Base-by-base conservation (phyloP, 148 eudicot species). In the Amaranthus cruentus region DNA sequence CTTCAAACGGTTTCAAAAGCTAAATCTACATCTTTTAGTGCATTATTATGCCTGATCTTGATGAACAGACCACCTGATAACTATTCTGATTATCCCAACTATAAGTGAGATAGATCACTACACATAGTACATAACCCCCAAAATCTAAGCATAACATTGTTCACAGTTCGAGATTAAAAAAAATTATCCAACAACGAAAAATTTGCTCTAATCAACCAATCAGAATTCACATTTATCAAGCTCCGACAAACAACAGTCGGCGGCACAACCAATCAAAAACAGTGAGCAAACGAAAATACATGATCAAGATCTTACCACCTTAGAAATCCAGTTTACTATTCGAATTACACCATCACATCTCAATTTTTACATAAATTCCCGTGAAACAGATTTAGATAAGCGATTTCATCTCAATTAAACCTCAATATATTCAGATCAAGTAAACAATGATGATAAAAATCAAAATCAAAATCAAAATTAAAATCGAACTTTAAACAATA, bases 241-340 rank as follows among this genome's bases (percentile, higher is more conserved):
- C 52, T 50, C 66, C n/a, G 61, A 11, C 42, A 4, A 42, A 49
- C 59, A 14, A 9, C 6, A 47, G 15, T 54, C n/a, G 46, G 14
- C 58, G 38, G 14, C 58, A 48, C 54, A 5, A 77, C 47, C 46
- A 65, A 63, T 68, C 65, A 60, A 49, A n/a, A n/a, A 51, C 12
- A n/a, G 46, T 1, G 14, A 18, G 43, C 57, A 28, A 2, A 7
- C 9, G 14, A 62, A 28, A 28, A 47, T 47, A 15, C 12, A n/a
- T 2, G 73, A 50, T 68, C 14, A 58, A 13, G 18, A 56, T 4
- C 66, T 28, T 21, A 28, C 38, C 38, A 28, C 38, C 38, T 28
- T 28, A 28, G 55, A 5, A 11, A 8, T 63, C 42, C 58, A 60
- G 1, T 61, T 12, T 10, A 6, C 18, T 28, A 50, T 51, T 59